These are phyloP conservation scores for Aspergillus sclerotiicarbonarius DNA, from an alignment of 495 filamentous ascomycete genomes.

Conservation along the genomic window DNA sequence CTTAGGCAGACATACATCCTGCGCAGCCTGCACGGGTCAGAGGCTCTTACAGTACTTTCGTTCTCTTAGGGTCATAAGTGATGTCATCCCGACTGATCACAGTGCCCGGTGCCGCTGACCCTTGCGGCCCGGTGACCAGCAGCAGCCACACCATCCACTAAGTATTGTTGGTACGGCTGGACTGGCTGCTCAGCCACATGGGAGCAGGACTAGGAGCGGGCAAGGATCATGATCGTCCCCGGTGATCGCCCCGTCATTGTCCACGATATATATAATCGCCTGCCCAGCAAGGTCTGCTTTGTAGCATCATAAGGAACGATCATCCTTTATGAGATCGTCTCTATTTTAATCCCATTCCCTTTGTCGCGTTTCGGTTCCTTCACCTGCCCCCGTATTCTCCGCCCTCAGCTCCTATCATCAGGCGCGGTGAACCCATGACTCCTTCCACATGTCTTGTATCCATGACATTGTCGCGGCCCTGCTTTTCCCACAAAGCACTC, in stretches of 20 bases:
- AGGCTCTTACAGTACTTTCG: background rate
- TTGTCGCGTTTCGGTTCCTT: background rate
- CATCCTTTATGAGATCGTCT: background rate
- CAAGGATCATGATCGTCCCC: too few species aligned
- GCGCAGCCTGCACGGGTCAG: background rate
- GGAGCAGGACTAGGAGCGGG: background rate
- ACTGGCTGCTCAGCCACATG: background rate
- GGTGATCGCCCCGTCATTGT: background rate
- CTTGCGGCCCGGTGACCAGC: background rate
- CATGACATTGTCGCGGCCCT: background rate
- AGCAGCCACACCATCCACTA: background rate
- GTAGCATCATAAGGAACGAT: too few species aligned
- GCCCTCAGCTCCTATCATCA: background rate
- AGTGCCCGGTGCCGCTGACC: background rate
- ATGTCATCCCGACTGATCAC: background rate
- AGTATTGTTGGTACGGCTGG: too few species aligned
- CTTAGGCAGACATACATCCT: background rate
- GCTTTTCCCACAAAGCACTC: background rate
- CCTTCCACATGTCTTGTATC: background rate
- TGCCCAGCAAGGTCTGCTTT: too few species aligned
- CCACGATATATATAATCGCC: background rate
- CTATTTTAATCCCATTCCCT: background rate
- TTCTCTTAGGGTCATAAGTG: background rate
- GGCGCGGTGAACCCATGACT: constrained; percentile 6
- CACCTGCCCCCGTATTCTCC: background rate